Evolutionary conservation across 345 rosid species (phyloP).

Genomic region (Eucalyptus cladocalyx): DNA sequence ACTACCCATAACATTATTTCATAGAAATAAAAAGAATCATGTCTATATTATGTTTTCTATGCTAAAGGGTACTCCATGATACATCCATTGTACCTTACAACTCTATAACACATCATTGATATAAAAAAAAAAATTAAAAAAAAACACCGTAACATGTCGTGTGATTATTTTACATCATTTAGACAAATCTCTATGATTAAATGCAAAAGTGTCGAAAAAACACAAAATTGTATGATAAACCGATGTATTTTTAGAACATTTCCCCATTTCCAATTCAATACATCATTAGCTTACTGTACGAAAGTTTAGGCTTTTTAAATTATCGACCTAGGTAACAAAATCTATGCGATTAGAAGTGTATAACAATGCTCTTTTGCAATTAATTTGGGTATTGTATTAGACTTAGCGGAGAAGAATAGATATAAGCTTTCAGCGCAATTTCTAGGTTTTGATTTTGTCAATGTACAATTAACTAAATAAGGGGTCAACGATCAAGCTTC

Average conservation of each 20-base stretch:
- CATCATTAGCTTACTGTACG: neutral
- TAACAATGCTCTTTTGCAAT: neutral
- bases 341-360: neutral
- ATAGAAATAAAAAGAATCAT: neutral
- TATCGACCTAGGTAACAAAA: neutral
- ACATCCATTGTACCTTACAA: neutral
- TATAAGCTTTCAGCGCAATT: neutral
- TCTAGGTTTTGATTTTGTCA: neutral
- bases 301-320: neutral
- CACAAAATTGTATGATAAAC: neutral
- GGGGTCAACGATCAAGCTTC: neutral
- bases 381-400: neutral
- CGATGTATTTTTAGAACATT: neutral
- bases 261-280: neutral
- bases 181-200: neutral
- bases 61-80: neutral
- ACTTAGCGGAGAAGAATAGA: neutral
- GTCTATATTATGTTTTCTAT: neutral
- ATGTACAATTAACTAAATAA: neutral
- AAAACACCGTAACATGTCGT: accelerated
- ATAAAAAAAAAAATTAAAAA: neutral
- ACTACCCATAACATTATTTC: neutral
- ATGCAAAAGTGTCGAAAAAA: neutral
- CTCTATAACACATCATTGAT: neutral
- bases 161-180: neutral